Conservation (phyloP, 2,329 filamentous ascomycete species). For the Huntiella moniliformis region DNA sequence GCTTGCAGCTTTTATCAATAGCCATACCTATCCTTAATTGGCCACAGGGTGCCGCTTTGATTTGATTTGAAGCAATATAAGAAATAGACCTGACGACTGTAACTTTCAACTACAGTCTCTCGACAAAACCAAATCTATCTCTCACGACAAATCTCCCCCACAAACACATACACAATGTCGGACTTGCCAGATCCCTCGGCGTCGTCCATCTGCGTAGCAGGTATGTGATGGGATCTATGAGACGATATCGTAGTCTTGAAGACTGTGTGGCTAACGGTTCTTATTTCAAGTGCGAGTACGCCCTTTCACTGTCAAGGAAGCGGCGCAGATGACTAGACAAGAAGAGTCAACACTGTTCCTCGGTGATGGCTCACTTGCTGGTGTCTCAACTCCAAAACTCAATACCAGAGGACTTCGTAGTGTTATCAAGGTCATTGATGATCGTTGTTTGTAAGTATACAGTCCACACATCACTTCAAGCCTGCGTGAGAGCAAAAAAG, state of each 20-base stretch:
- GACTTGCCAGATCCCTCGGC: conserved; percentile 23
- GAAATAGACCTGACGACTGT: no score
- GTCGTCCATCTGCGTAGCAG: conserved; percentile 40
- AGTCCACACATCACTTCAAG: not conserved
- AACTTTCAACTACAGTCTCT: no score
- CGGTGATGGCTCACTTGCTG: conserved; percentile 92
- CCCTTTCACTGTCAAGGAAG: conserved; percentile 73
- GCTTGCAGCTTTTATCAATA: no score
- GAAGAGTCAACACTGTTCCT: conserved; percentile 85
- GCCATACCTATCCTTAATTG: no score
- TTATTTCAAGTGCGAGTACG: conserved; percentile 42
- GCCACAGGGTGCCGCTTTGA: no score
- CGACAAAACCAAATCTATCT: no score
- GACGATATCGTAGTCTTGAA: not conserved
- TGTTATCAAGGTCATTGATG: conserved; percentile 91
- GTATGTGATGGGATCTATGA: conserved; percentile 20
- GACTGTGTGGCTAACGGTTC: conserved; percentile 16
- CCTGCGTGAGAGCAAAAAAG: not conserved
- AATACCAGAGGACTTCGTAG: conserved; percentile 71
- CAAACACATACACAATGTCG: conserved; percentile 7
- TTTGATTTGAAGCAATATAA: no score
- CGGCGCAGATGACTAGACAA: conserved; percentile 62
- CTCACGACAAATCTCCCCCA: no score
- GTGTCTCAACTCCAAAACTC: conserved; percentile 64
- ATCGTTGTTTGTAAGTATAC: conserved; percentile 72